Percentiles rank a stretch among this genome's conserved stretches.
phyloP scores from a whole-genome alignment of 139 green algal species.

The Mychonastes homosphaera region DNA sequence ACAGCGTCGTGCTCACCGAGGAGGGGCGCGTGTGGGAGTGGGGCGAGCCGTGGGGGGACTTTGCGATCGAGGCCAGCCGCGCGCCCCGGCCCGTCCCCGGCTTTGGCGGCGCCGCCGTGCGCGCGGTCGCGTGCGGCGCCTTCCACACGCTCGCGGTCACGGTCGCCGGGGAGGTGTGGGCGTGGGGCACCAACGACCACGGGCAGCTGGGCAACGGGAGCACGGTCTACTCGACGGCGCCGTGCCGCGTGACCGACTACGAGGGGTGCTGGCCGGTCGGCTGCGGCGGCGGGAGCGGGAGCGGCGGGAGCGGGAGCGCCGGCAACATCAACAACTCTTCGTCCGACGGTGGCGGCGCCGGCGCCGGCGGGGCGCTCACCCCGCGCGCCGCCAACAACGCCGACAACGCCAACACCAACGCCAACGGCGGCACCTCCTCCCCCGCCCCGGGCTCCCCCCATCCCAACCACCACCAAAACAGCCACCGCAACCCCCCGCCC shows the following conservation, averaged over 20 bases:
- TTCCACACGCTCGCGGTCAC: slow-evolving; percentile 82
- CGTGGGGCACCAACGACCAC: slow-evolving; percentile 84
- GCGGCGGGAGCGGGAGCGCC: too few species aligned
- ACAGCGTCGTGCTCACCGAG: slow-evolving; percentile 75
- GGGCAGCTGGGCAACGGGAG: slow-evolving; percentile 69
- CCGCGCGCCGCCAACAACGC: too few species aligned
- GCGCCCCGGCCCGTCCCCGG: too few species aligned
- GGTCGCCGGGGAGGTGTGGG: slow-evolving; percentile 34
- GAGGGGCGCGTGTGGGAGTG: slow-evolving; percentile 58
- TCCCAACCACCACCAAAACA: too few species aligned
- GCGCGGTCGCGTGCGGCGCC: slow-evolving; percentile 59
- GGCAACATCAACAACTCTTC: too few species aligned
- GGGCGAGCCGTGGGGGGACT: slow-evolving; percentile 78
- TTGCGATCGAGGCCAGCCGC: slow-evolving; percentile 47
- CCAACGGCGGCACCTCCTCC: too few species aligned
- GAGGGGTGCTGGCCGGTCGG: background rate
- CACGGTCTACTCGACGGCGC: slow-evolving; percentile 54
- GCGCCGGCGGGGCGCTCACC: too few species aligned
- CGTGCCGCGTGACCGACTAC: slow-evolving; percentile 3
- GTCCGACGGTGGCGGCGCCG: too few species aligned
- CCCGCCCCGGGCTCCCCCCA: too few species aligned
- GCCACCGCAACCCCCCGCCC: too few species aligned
- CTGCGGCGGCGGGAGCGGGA: too few species aligned
- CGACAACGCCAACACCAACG: too few species aligned
- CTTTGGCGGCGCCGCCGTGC: slow-evolving; percentile 38